These are phyloP conservation scores for Epicoccum sorghinum DNA, from an alignment of 2,329 filamentous ascomycete genomes.

Conservation along the genomic window DNA sequence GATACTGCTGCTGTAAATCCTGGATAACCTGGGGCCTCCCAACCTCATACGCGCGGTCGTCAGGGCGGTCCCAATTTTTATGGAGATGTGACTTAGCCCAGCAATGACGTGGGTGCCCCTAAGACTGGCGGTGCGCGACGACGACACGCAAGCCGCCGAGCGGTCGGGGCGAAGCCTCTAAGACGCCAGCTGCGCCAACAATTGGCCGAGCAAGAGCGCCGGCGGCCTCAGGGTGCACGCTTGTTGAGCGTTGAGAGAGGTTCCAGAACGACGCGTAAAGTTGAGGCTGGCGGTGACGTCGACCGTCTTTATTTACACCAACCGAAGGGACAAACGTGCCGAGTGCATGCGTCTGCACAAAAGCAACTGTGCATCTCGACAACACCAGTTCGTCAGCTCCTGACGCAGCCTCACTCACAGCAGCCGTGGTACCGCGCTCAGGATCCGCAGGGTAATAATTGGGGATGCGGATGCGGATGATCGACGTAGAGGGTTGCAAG, in stretches of 20 bases:
- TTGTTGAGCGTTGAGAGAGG: constrained; percentile 13
- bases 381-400: neutral
- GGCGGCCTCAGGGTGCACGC: constrained; percentile 6
- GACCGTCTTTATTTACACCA: constrained; percentile 8
- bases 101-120: constrained; percentile 16
- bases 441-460: constrained; percentile 9
- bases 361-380: neutral
- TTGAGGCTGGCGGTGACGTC: constrained; percentile 17
- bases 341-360: neutral
- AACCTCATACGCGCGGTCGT: constrained; percentile 19
- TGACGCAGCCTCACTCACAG: neutral
- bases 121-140: constrained; percentile 13
- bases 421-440: neutral
- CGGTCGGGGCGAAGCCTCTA: constrained; percentile 8
- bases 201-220: constrained; percentile 10
- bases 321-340: neutral
- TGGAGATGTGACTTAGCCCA: constrained; percentile 11
- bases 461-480: constrained; percentile 20
- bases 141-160: constrained; percentile 17
- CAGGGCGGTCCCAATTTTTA: constrained; percentile 19
- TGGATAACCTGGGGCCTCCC: constrained; percentile 8
- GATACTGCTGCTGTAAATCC: constrained; percentile 1
- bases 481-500: constrained; percentile 10
- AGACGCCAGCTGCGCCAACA: constrained; percentile 7
- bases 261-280: constrained; percentile 15